phyloP scores from a whole-genome alignment of 2,329 filamentous ascomycete genomes.

The Septoria petroselini region DNA sequence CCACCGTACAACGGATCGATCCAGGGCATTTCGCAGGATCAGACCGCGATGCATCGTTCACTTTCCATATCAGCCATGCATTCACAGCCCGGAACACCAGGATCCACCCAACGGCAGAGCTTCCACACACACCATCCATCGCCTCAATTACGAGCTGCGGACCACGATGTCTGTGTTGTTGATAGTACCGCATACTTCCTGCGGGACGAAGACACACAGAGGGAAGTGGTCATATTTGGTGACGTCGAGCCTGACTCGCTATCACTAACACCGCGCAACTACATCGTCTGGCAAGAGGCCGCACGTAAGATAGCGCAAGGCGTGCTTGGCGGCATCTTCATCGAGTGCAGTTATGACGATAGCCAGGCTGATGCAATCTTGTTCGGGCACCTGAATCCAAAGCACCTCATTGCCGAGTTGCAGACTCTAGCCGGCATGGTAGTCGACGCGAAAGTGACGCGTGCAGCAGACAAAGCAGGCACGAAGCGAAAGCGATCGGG shows the following conservation, averaged over 20 bases:
- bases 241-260: constrained; percentile 91
- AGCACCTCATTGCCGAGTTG: constrained; percentile 78
- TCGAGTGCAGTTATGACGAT: constrained; percentile 93
- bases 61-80: constrained; percentile 32
- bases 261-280: constrained; percentile 75
- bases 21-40: constrained; percentile 26
- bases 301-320: constrained; percentile 77
- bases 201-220: constrained; percentile 56
- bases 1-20: constrained; percentile 30
- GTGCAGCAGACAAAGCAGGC: constrained; percentile 45
- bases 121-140: constrained; percentile 32
- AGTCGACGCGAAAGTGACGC: constrained; percentile 44
- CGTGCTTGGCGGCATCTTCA: constrained; percentile 75
- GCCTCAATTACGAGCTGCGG: constrained; percentile 26
- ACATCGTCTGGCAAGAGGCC: constrained; percentile 81
- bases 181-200: constrained; percentile 95
- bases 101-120: constrained; percentile 27
- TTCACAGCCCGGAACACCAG: constrained; percentile 34
- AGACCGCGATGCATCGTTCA: constrained; percentile 21
- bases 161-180: constrained; percentile 59
- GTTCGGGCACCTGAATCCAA: constrained; percentile 84
- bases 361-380: constrained; percentile 71
- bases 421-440: constrained; percentile 69
- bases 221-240: constrained; percentile 88
- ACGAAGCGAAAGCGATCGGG: constrained; percentile 62